These are phyloP conservation scores for Colletotrichum sp. DNA, from an alignment of 2,329 filamentous ascomycete species.

Conservation along the genomic window DNA sequence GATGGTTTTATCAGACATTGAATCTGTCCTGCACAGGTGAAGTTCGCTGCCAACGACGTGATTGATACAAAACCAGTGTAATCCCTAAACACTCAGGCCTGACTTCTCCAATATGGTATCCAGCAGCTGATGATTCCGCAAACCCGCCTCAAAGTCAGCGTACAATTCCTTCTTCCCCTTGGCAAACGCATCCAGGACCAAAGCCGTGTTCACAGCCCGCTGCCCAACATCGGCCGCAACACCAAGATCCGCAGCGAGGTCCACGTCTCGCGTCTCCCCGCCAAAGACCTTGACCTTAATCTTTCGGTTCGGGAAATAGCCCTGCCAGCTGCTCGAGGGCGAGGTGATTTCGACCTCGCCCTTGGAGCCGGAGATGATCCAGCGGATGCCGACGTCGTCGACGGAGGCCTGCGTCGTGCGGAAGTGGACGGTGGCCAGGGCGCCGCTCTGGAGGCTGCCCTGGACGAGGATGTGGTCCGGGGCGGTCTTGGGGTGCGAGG, in stretches of 20 bases:
- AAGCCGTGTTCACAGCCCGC: constrained; percentile 22
- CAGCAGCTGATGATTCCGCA: constrained; percentile 25
- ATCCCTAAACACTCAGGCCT: background rate
- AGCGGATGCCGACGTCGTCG: constrained; percentile 30
- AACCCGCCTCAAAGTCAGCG: constrained; percentile 26
- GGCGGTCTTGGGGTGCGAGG: constrained; percentile 27
- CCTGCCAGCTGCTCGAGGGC: constrained; percentile 21
- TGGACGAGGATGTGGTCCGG: constrained; percentile 40
- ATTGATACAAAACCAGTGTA: background rate
- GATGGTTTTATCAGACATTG: background rate
- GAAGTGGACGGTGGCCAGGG: constrained; percentile 30
- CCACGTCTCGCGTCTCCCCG: constrained; percentile 3
- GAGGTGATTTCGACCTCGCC: constrained; percentile 35
- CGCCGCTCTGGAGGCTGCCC: constrained; percentile 33
- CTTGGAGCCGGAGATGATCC: constrained; percentile 40
- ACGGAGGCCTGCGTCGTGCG: constrained; percentile 24
- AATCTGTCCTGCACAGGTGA: background rate
- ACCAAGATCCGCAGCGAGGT: constrained; percentile 13
- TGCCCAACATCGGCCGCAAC: constrained; percentile 4
- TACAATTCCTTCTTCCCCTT: constrained; percentile 13
- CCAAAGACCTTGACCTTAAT: constrained; percentile 21
- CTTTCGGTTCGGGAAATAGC: background rate
- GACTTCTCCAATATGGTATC: constrained; percentile 24
- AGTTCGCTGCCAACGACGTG: background rate
- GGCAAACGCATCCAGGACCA: constrained; percentile 26